These are phyloP conservation scores for Lentinula sp. DNA, from an alignment of 768 basidiomycete genomes.

Conservation along the genomic window DNA sequence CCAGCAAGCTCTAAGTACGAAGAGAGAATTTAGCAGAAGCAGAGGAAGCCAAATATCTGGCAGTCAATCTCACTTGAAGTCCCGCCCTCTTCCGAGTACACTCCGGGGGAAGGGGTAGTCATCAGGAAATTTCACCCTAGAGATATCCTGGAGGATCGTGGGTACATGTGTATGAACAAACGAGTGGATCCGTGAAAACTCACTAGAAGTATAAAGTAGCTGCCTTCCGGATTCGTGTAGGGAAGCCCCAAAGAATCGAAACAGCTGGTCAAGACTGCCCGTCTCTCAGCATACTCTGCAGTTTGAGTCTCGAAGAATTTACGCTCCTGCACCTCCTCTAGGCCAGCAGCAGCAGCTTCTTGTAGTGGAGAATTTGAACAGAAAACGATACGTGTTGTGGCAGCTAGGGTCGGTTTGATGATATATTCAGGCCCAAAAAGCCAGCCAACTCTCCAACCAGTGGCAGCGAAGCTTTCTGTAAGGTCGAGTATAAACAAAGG, in stretches of 20 bases:
- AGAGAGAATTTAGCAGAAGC: constrained; percentile 9
- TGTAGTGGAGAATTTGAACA: constrained; percentile 93
- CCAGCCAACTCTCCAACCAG: constrained; percentile 98
- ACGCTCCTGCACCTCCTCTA: constrained; percentile 70
- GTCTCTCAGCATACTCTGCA: constrained; percentile 74
- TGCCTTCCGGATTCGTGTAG: constrained; percentile 86
- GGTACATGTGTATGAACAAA: constrained; percentile 3
- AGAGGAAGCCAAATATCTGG: constrained; percentile 4
- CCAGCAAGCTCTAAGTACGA: constrained; percentile 72
- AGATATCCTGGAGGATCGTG: constrained; percentile 56
- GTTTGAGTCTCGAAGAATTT: constrained; percentile 76
- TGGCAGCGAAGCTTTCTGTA: constrained; percentile 91
- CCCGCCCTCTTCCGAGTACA: constrained; percentile 73
- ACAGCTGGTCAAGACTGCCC: constrained; percentile 65
- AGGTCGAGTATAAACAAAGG: neutral
- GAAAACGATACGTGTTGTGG: constrained; percentile 91
- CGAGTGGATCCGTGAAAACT: constrained; percentile 12
- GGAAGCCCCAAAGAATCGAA: constrained; percentile 80
- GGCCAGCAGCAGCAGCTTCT: constrained; percentile 86
- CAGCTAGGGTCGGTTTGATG: constrained; percentile 82
- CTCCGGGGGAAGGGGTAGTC: constrained; percentile 77
- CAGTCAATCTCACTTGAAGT: constrained; percentile 61
- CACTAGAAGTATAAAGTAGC: constrained; percentile 86
- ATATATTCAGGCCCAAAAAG: constrained; percentile 82
- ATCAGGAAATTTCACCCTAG: constrained; percentile 71